These are phyloP conservation scores for Diaporthe sp. DNA, from an alignment of 2,329 filamentous ascomycete genomes.

Conservation along the genomic window DNA sequence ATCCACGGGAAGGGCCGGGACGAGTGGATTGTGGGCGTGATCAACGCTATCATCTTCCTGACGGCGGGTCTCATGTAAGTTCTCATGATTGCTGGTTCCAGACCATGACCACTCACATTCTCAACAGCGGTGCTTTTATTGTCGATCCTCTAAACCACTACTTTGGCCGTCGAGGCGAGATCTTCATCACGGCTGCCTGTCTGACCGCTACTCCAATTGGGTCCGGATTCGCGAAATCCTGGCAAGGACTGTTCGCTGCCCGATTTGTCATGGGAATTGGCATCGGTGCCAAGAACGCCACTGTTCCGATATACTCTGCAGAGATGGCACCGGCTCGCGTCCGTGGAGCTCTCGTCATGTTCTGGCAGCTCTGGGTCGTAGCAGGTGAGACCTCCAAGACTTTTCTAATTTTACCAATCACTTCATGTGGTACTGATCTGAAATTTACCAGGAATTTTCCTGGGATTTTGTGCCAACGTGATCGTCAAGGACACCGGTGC, in stretches of 20 bases:
- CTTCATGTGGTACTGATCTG: background rate
- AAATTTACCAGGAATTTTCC: conserved; percentile 60
- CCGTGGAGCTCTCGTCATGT: conserved; percentile 41
- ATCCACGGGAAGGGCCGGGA: conserved; percentile 56
- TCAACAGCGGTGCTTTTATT: conserved; percentile 58
- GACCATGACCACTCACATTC: background rate
- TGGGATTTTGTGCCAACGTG: conserved; percentile 74
- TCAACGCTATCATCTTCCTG: conserved; percentile 70
- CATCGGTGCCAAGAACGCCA: conserved; percentile 40
- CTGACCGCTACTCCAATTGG: conserved; percentile 79
- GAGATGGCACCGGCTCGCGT: conserved; percentile 40
- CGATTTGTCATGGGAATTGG: conserved; percentile 62
- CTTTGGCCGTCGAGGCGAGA: conserved; percentile 69
- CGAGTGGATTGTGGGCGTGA: conserved; percentile 71
- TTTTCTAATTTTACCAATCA: accelerated
- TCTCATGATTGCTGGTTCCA: conserved; percentile 60
- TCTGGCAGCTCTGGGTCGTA: conserved; percentile 42
- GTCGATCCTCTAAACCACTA: conserved; percentile 64
- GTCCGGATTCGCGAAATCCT: conserved; percentile 79
- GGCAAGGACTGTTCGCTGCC: conserved; percentile 78
- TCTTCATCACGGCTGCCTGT: conserved; percentile 82
- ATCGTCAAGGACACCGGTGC: conserved; percentile 64
- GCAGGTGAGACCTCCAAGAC: background rate
- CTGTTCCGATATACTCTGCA: conserved; percentile 41
- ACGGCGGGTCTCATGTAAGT: conserved; percentile 72